Evolutionary conservation across 2,329 filamentous ascomycete genomes (phyloP).

Genomic region (Cercospora zeae-maydis): DNA sequence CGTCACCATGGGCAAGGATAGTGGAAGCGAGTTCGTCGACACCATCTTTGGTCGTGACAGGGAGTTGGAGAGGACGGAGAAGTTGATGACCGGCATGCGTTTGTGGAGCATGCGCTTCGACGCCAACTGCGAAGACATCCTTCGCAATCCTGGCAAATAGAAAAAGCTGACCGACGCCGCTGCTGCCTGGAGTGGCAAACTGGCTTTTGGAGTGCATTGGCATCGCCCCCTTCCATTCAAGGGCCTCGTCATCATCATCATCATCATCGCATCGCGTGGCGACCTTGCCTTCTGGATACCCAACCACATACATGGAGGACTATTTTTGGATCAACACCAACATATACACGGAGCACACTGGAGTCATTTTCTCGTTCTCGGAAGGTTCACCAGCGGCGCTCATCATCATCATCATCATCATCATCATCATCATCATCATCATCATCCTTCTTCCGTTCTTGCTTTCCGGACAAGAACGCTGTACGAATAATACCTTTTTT

Average conservation of each 20-base stretch:
- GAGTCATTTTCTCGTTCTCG: neutral
- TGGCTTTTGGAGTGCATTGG: constrained; percentile 8
- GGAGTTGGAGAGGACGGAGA: constrained; percentile 84
- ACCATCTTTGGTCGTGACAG: constrained; percentile 90
- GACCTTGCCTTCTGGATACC: constrained; percentile 15
- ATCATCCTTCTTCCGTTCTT: constrained; percentile 1
- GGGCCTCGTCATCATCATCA: constrained; percentile 6
- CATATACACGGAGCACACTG: constrained; percentile 9
- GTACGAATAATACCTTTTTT: constrained; percentile 8
- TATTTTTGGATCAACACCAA: constrained; percentile 1
- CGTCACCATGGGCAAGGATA: constrained; percentile 80
- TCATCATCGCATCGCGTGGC: neutral
- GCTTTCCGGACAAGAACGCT: neutral
- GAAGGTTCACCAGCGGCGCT: neutral
- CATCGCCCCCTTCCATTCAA: constrained; percentile 1
- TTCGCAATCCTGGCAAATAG: constrained; percentile 53
- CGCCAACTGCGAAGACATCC: constrained; percentile 89
- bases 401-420: neutral
- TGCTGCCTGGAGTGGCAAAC: constrained; percentile 27
- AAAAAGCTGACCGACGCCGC: constrained; percentile 7
- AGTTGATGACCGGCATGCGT: constrained; percentile 83
- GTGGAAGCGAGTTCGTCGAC: constrained; percentile 91
- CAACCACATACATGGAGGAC: constrained; percentile 1
- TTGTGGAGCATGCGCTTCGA: constrained; percentile 93
- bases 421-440: neutral